phyloP scores from a whole-genome alignment of 2,329 filamentous ascomycete genomes.

The Fusarium sp. region DNA sequence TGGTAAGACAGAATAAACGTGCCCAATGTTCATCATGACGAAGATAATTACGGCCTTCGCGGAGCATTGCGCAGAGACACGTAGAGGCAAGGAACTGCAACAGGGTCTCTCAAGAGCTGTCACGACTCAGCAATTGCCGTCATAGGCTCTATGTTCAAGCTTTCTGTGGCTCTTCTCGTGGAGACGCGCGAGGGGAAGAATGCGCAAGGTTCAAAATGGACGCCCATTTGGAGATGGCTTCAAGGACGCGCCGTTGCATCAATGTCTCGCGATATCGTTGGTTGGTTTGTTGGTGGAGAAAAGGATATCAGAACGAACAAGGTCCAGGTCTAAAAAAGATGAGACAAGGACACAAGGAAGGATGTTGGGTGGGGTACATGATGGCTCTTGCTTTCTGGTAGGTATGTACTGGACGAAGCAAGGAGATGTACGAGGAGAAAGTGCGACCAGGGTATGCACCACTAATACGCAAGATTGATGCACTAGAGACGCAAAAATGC shows the following conservation, averaged over 20 bases:
- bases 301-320: conserved; percentile 34
- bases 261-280: conserved; percentile 43
- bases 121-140: conserved; percentile 31
- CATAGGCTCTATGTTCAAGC: conserved; percentile 4
- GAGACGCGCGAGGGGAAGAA: conserved; percentile 24
- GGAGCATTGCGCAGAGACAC: not conserved
- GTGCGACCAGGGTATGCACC: conserved; percentile 17
- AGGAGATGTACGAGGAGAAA: conserved; percentile 32
- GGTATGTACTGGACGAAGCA: conserved; percentile 23
- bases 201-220: conserved; percentile 26
- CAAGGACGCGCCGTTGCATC: conserved; percentile 40
- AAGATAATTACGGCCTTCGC: not conserved
- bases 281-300: conserved; percentile 43
- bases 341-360: conserved; percentile 41
- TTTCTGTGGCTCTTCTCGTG: conserved; percentile 22
- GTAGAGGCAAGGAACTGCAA: conserved; percentile 19
- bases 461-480: conserved; percentile 23
- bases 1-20: conserved; percentile 23
- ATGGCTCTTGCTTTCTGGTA: conserved; percentile 9
- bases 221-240: conserved; percentile 44
- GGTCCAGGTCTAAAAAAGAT: conserved; percentile 29
- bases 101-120: conserved; percentile 7
- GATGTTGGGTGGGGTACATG: conserved; percentile 7
- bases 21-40: conserved; percentile 22
- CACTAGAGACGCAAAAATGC: conserved; percentile 33